phyloP scores from a whole-genome alignment of 2,329 filamentous ascomycete species.

The Verticillium dahliae region DNA sequence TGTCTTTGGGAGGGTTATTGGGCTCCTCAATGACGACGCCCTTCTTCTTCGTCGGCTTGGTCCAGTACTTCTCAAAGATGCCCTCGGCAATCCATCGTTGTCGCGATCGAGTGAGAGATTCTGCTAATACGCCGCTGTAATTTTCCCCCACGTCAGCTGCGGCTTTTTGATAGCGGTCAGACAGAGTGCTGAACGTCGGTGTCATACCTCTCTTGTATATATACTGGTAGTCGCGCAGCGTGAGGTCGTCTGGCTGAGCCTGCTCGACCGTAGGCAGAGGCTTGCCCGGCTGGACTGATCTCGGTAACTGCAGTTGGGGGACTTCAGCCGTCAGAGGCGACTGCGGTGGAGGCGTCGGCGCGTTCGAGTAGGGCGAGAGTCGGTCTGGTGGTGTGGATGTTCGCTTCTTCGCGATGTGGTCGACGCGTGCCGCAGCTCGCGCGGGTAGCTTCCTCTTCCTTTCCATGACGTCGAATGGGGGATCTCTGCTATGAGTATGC shows the following conservation, averaged over 20 bases:
- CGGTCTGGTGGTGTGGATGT: conserved; percentile 47
- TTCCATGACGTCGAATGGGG: conserved; percentile 41
- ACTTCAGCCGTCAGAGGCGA: conserved; percentile 26
- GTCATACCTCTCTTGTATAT: conserved; percentile 64
- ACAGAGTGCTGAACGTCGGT: conserved; percentile 1
- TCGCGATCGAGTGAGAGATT: conserved; percentile 68
- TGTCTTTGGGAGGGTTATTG: conserved; percentile 63
- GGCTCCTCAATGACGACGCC: conserved; percentile 56
- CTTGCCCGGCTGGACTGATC: conserved; percentile 56
- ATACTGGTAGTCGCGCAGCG: conserved; percentile 62
- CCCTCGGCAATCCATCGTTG: conserved; percentile 66
- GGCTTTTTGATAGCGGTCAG: background rate
- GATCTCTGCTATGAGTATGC: conserved; percentile 7
- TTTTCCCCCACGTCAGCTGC: background rate
- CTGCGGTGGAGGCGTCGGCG: conserved; percentile 25
- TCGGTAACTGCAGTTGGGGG: conserved; percentile 46
- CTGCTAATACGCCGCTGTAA: conserved; percentile 63
- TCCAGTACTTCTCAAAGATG: conserved; percentile 73
- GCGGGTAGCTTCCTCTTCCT: conserved; percentile 60
- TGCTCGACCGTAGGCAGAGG: conserved; percentile 65
- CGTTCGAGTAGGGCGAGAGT: conserved; percentile 35
- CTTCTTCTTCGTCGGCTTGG: conserved; percentile 64
- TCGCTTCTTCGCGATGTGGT: conserved; percentile 54
- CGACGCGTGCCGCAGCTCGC: conserved; percentile 53
- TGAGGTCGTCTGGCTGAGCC: conserved; percentile 57